Conservation (phyloP, 129 eudicot genomes). For the Saussurea involucrata region DNA sequence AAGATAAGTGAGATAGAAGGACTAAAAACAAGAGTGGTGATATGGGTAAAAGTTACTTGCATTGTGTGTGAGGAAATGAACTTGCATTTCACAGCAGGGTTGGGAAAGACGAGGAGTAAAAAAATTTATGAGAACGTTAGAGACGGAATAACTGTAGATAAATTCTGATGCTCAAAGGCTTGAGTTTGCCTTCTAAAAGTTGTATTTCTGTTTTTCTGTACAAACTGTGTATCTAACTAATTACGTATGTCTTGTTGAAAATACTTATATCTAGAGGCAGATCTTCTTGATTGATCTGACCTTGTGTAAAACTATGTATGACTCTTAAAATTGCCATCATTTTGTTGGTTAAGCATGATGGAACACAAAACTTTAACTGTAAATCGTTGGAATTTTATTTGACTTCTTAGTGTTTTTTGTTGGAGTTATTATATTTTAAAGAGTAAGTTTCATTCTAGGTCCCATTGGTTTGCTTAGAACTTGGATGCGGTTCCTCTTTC, state of each 20-base stretch:
- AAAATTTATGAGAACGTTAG: slow-evolving; percentile 44
- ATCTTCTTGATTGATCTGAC: not conserved
- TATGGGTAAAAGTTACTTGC: slow-evolving; percentile 49
- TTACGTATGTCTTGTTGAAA: not conserved
- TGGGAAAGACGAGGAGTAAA: slow-evolving; percentile 38
- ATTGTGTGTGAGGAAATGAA: slow-evolving; percentile 36
- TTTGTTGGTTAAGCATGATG: no score
- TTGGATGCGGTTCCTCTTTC: no score
- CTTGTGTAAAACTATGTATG: not conserved
- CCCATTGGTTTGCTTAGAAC: no score
- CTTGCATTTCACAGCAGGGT: slow-evolving; percentile 45
- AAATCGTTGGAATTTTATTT: no score
- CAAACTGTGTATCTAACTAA: not conserved
- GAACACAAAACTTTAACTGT: no score
- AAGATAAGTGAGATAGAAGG: slow-evolving; percentile 51
- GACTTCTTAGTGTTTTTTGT: no score
- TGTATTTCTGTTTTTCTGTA: not conserved
- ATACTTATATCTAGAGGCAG: not conserved
- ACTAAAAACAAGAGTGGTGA: slow-evolving; percentile 43
- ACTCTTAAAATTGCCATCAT: not conserved
- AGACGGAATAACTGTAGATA: slow-evolving; percentile 40
- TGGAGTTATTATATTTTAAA: no score
- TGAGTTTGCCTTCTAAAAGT: not conserved
- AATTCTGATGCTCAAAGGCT: slow-evolving; percentile 31
- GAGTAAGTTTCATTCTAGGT: no score